Conservation (phyloP, 1,139 yeast genomes). For the Nematodospora anomalae region DNA sequence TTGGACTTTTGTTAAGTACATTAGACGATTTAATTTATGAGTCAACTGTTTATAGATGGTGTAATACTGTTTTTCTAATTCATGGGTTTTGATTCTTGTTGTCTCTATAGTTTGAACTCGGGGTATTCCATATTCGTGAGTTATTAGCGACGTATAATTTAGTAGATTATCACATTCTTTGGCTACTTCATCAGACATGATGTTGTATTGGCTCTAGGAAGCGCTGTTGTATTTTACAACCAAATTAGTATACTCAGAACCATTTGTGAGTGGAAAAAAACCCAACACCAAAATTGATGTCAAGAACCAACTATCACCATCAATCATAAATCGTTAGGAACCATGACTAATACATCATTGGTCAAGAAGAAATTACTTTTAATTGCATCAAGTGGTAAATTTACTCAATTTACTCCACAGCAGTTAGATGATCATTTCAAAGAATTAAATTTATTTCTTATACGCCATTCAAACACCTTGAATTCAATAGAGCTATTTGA, state of each 20-base stretch:
- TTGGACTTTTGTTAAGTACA: conserved; percentile 29
- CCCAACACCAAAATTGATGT: conserved; percentile 1
- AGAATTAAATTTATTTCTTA: conserved; percentile 35
- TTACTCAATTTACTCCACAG: conserved; percentile 36
- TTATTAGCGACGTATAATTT: conserved; percentile 22
- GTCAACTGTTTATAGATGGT: conserved; percentile 23
- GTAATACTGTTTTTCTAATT: conserved; percentile 25
- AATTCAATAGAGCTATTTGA: conserved; percentile 54
- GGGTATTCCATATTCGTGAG: conserved; percentile 32
- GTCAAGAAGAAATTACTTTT: conserved; percentile 26
- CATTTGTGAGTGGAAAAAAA: conserved; percentile 1
- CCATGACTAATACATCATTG: conserved; percentile 15
- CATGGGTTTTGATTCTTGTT: conserved; percentile 10
- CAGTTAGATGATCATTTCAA: conserved; percentile 32
- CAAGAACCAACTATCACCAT: background rate
- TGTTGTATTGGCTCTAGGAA: background rate
- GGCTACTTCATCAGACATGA: conserved; percentile 21
- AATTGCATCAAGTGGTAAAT: conserved; percentile 35
- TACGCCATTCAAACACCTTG: conserved; percentile 27
- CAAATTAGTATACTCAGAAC: background rate
- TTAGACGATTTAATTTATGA: conserved; percentile 27
- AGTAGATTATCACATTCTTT: conserved; percentile 24
- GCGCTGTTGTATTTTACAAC: background rate
- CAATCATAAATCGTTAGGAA: conserved; percentile 2
- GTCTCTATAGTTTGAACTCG: conserved; percentile 8